These are phyloP conservation scores for Fusarium sacchari DNA, from an alignment of 2,329 filamentous ascomycete species.

Conservation along the genomic window DNA sequence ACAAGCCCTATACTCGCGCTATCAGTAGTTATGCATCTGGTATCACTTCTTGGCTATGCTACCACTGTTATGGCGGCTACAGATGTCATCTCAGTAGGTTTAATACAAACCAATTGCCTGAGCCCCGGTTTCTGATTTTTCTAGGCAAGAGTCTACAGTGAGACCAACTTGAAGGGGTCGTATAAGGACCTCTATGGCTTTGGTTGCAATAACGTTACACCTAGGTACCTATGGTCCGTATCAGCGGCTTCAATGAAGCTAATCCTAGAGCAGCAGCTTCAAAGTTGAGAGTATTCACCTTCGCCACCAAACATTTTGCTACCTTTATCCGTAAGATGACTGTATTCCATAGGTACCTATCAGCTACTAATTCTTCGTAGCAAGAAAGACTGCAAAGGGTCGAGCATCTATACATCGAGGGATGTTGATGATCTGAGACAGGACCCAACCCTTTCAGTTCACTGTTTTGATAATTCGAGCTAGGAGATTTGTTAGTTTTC, in stretches of 20 bases:
- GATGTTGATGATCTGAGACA: not conserved
- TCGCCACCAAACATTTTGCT: not conserved
- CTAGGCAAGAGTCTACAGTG: not conserved
- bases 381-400: not conserved
- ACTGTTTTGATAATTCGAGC: not conserved
- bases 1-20: too few relatives aligned
- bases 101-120: fast-evolving
- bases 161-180: not conserved
- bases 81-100: not conserved
- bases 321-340: not conserved
- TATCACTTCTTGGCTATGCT: not conserved
- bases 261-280: not conserved
- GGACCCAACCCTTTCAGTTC: not conserved
- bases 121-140: fast-evolving
- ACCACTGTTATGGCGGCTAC: not conserved
- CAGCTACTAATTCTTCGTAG: not conserved
- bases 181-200: not conserved
- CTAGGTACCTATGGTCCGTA: not conserved
- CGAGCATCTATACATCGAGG: not conserved
- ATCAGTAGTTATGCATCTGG: not conserved
- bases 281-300: not conserved
- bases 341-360: fast-evolving
- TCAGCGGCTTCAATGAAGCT: not conserved
- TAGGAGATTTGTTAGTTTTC: too few relatives aligned
- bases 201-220: not conserved